Evolutionary conservation across 768 basidiomycete genomes (phyloP).

Genomic region (Leucocoprinus birnbaumii): DNA sequence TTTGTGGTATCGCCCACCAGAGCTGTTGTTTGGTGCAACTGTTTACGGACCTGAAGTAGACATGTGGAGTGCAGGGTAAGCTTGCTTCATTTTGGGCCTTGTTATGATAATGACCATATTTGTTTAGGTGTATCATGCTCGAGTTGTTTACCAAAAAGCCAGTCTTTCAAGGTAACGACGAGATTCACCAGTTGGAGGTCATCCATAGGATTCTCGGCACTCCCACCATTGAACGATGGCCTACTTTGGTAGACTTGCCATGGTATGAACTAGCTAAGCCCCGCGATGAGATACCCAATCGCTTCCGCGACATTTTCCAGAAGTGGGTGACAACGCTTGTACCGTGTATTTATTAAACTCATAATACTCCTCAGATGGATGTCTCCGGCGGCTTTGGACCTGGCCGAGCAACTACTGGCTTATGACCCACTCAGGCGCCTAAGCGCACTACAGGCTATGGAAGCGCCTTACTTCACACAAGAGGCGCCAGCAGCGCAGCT

Average conservation of each 20-base stretch:
- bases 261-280: conserved; percentile 99
- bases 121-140: conserved; percentile 93
- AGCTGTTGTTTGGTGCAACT: conserved; percentile 92
- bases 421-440: conserved; percentile 80
- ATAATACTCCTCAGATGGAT: conserved; percentile 60
- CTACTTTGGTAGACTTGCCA: conserved; percentile 76
- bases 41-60: conserved; percentile 97
- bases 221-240: conserved; percentile 81
- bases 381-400: conserved; percentile 80
- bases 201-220: conserved; percentile 92
- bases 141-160: conserved; percentile 95
- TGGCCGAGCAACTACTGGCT: conserved; percentile 78
- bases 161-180: conserved; percentile 97
- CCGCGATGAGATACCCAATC: conserved; percentile 66
- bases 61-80: conserved; percentile 99
- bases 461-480: conserved; percentile 77
- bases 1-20: conserved; percentile 96
- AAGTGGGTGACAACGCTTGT: conserved; percentile 52
- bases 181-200: conserved; percentile 94
- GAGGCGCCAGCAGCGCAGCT: conserved; percentile 74
- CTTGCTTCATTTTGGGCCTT: conserved; percentile 7
- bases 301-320: conserved; percentile 81
- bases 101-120: neutral
- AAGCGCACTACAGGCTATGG: conserved; percentile 77
- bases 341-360: conserved; percentile 1